Percentiles rank a stretch among this genome's conserved stretches.
Evolutionary conservation across 2,329 filamentous ascomycete genomes (phyloP).

Genomic region (Paecilomyces fulvus): DNA sequence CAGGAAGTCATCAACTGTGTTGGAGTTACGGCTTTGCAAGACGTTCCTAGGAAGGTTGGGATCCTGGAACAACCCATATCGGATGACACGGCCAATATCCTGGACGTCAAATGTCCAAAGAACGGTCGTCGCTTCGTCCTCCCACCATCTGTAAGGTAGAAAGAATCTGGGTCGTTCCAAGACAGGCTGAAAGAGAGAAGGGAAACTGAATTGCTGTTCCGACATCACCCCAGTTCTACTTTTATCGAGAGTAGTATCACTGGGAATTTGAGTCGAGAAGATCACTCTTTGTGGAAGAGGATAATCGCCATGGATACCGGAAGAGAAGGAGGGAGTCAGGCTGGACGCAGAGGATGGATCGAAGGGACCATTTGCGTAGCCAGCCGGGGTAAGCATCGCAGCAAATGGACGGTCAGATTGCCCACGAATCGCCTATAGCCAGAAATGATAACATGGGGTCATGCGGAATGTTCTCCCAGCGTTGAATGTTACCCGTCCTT

Average conservation of each 20-base stretch:
- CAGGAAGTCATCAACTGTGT: slow-evolving; percentile 26
- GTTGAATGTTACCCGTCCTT: neutral
- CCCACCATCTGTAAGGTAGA: slow-evolving; percentile 32
- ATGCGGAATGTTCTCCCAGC: slow-evolving; percentile 13
- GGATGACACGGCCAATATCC: slow-evolving; percentile 29
- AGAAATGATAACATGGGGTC: neutral
- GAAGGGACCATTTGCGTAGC: slow-evolving; percentile 3
- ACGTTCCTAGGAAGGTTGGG: slow-evolving; percentile 26
- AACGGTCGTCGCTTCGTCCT: slow-evolving; percentile 29
- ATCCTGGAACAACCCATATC: slow-evolving; percentile 29
- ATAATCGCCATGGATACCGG: neutral
- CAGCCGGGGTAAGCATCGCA: slow-evolving; percentile 2
- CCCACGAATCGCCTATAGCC: neutral
- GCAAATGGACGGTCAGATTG: neutral
- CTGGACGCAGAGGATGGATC: neutral
- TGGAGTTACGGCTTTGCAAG: slow-evolving; percentile 24
- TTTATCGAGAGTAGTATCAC: slow-evolving; percentile 1
- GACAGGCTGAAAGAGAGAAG: slow-evolving; percentile 20
- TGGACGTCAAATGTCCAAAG: slow-evolving; percentile 31
- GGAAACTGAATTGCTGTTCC: slow-evolving; percentile 15
- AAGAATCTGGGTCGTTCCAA: slow-evolving; percentile 25
- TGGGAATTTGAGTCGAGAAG: neutral
- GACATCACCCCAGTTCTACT: slow-evolving; percentile 5
- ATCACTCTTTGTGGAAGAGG: slow-evolving; percentile 6
- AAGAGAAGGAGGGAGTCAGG: neutral